A percentile compares a stretch with the other conserved stretches of the same genome.
Evolutionary conservation across 1,284 basidiomycete genomes (phyloP).

Genomic region (Irpex lacteus): DNA sequence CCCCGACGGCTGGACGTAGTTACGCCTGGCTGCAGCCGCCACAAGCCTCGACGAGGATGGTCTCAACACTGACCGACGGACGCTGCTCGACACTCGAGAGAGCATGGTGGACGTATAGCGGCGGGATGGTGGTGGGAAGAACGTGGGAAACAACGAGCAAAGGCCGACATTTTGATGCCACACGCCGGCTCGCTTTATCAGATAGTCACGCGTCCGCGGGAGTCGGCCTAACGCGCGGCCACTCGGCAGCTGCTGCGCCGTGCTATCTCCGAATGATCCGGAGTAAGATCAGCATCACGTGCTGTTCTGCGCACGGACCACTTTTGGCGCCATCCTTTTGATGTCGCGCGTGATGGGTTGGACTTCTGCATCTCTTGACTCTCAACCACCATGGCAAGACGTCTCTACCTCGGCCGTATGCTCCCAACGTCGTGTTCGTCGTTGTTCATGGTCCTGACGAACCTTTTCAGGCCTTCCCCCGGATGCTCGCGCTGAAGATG

Average conservation of each 20-base stretch:
- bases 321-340: slow-evolving; percentile 16
- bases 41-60: slow-evolving; percentile 17
- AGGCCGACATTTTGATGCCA: not conserved
- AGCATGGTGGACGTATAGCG: slow-evolving; percentile 39
- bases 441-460: not conserved
- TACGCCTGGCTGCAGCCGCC: slow-evolving; percentile 31
- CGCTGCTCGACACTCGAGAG: slow-evolving; percentile 48
- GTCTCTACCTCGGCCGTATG: slow-evolving; percentile 83
- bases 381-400: slow-evolving; percentile 68
- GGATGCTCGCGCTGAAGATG: slow-evolving; percentile 77
- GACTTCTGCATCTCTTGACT: slow-evolving; percentile 22
- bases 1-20: slow-evolving; percentile 73
- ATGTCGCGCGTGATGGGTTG: slow-evolving; percentile 14
- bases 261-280: not conserved
- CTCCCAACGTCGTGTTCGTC: slow-evolving; percentile 9
- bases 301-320: slow-evolving; percentile 28
- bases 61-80: slow-evolving; percentile 30
- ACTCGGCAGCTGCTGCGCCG: not conserved
- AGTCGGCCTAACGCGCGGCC: slow-evolving; percentile 1
- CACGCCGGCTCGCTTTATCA: slow-evolving; percentile 23
- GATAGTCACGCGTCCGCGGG: slow-evolving; percentile 20
- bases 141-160: slow-evolving; percentile 38
- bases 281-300: slow-evolving; percentile 6
- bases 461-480: slow-evolving; percentile 62
- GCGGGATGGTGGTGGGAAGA: slow-evolving; percentile 17